Percentiles rank a stretch among this genome's conserved stretches.
phyloP scores from a whole-genome alignment of 331 rosid genomes.

The Quercus tomentella region DNA sequence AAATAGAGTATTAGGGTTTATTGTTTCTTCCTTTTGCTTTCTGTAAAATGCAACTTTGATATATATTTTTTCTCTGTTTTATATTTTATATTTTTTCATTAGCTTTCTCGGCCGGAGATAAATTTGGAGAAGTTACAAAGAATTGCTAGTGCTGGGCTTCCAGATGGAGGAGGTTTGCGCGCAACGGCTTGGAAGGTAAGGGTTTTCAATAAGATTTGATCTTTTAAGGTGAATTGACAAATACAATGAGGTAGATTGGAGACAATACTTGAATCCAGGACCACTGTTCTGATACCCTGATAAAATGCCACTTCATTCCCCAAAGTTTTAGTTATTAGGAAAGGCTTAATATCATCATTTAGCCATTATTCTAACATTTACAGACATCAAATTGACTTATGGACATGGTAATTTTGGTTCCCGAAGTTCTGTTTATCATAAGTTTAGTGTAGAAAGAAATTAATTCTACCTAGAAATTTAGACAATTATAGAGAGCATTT shows the following conservation, averaged over 20 bases:
- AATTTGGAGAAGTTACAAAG: constrained; percentile 71
- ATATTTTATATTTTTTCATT: background rate
- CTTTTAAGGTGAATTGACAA: background rate
- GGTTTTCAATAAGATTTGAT: background rate
- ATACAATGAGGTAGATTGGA: background rate
- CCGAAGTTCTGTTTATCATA: background rate
- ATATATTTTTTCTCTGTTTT: background rate
- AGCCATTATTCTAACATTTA: background rate
- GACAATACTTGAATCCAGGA: too few relatives aligned
- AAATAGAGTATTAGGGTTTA: background rate
- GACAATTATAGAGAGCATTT: background rate
- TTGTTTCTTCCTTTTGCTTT: background rate
- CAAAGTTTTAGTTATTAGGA: too few relatives aligned
- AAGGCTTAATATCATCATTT: too few relatives aligned
- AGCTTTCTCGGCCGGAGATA: constrained; percentile 61
- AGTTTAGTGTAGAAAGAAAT: background rate
- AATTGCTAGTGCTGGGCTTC: constrained; percentile 63
- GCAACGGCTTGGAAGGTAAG: constrained; percentile 74
- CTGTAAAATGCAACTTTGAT: background rate
- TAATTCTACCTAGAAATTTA: background rate
- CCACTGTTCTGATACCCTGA: too few relatives aligned
- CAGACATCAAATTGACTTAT: background rate
- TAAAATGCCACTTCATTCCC: too few relatives aligned
- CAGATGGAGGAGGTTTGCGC: constrained; percentile 66
- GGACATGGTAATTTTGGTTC: background rate